Evolutionary conservation across 371 early-diverging fungal genomes (phyloP), one percentile per base, ranked within the genome.

Genomic region (Batkoa obscura): DNA sequence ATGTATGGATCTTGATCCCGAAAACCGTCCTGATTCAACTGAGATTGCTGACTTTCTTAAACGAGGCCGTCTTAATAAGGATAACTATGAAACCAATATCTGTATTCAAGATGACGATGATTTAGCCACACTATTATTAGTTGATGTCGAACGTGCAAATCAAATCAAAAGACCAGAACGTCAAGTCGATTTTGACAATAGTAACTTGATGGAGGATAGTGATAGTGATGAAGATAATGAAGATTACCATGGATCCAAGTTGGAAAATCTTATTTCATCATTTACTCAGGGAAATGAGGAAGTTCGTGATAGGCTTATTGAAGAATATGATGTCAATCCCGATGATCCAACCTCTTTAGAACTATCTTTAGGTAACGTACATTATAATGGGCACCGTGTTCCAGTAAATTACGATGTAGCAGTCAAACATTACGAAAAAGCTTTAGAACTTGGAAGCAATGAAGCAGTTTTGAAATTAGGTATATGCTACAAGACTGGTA

Each of bases 371-470:
- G 83, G 86, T 31, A 83, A 81, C 3, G 78, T 90, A 72, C 85
- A 90, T 63, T 89, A 83, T 41, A 64, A 65, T 38, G 88, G 84
- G 2, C 88, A 66, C 72, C 78, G 83, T 0, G 65, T 83, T 8
- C 66, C 68, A 4, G 80, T 74, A 60, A 71, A 74, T 50, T 81
- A 90, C 59, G 68, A 68, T 45, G 76, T 75, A 52, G 85, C 89
- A 5, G 84, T 83, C 59, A 63, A 73, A 55, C 84, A 84, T 72
- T 79, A 83, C 38, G 72, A 78, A 50, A 80, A 80, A 55, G 84
- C 90, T 1, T 84, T 88, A 2, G 74, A 73, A 54, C 80, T 86
- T 72, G 75, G 53, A 78, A 84, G 63, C 75, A 80, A 54, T 86
- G 86, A n/a, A 72, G 83, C 49, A 84, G 86, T 31, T 59, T 73